These are phyloP conservation scores for Colletotrichum cordylinicola DNA, from an alignment of 2,329 filamentous ascomycete genomes.

Conservation along the genomic window DNA sequence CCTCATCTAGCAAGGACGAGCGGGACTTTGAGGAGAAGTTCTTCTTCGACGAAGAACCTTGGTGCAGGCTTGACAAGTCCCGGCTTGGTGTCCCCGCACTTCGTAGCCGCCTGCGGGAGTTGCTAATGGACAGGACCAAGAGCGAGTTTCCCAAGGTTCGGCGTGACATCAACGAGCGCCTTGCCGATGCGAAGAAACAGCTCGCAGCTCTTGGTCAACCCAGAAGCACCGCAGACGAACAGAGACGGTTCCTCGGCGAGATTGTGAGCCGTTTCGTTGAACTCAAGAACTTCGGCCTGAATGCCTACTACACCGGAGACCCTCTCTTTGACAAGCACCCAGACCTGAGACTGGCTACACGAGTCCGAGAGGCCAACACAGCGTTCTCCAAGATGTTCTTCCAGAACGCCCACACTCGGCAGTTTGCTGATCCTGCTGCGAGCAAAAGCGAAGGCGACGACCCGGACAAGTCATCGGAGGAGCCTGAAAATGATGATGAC, in stretches of 20 bases:
- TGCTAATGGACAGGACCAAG: conserved; percentile 32
- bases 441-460: too few relatives aligned
- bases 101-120: conserved; percentile 25
- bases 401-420: conserved; percentile 24
- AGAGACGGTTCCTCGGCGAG: too few relatives aligned
- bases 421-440: conserved; percentile 4
- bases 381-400: background rate
- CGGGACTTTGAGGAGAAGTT: background rate
- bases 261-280: too few relatives aligned
- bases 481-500: conserved; percentile 27
- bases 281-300: conserved; percentile 35
- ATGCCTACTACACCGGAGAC: conserved; percentile 11
- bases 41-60: conserved; percentile 5
- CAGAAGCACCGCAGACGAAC: too few relatives aligned
- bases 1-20: background rate
- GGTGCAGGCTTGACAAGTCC: conserved; percentile 21
- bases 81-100: conserved; percentile 30
- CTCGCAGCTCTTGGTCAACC: too few relatives aligned
- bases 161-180: too few relatives aligned
- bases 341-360: too few relatives aligned
- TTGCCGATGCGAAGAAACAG: too few relatives aligned
- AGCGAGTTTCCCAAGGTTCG: conserved; percentile 31
- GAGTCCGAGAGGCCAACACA: too few relatives aligned
- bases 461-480: background rate
- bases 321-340: too few relatives aligned